A percentile compares a stretch with the other conserved stretches of the same genome.
Evolutionary conservation across 208 protist species (phyloP).

Genomic region (Porcisia hertigi): DNA sequence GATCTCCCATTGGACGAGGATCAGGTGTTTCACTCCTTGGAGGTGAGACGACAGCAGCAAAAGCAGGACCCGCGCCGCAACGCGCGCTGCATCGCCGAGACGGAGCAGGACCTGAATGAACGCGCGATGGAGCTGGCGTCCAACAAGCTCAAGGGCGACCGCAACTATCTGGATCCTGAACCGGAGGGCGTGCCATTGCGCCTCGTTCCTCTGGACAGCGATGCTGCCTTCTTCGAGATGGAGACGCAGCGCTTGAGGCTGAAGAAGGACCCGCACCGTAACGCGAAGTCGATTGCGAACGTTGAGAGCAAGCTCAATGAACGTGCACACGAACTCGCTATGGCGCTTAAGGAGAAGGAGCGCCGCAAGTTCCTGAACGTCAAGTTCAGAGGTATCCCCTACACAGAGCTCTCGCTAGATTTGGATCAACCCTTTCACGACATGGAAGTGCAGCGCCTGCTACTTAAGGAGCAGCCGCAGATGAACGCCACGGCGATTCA

Average conservation of each 20-base stretch:
- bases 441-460: slow-evolving; percentile 62
- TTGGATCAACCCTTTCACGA: slow-evolving; percentile 54
- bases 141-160: slow-evolving; percentile 47
- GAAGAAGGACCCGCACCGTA: slow-evolving; percentile 55
- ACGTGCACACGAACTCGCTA: slow-evolving; percentile 54
- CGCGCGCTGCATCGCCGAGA: slow-evolving; percentile 47
- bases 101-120: slow-evolving; percentile 57
- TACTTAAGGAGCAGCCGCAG: slow-evolving; percentile 50
- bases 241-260: slow-evolving; percentile 53
- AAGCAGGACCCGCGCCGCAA: slow-evolving; percentile 69
- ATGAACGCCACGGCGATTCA: slow-evolving; percentile 49
- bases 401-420: slow-evolving; percentile 59
- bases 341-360: slow-evolving; percentile 59
- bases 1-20: slow-evolving; percentile 75
- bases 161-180: slow-evolving; percentile 64
- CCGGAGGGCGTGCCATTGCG: slow-evolving; percentile 65
- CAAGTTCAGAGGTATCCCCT: slow-evolving; percentile 51
- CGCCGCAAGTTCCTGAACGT: slow-evolving; percentile 59
- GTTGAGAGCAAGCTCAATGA: slow-evolving; percentile 67
- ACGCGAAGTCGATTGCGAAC: slow-evolving; percentile 49
- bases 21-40: slow-evolving; percentile 46
- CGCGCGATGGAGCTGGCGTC: slow-evolving; percentile 65
- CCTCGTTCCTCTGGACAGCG: slow-evolving; percentile 53
- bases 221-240: slow-evolving; percentile 48
- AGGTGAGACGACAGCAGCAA: slow-evolving; percentile 65